phyloP scores from a whole-genome alignment of 2,329 filamentous ascomycete species.

The Xylaria sp. region DNA sequence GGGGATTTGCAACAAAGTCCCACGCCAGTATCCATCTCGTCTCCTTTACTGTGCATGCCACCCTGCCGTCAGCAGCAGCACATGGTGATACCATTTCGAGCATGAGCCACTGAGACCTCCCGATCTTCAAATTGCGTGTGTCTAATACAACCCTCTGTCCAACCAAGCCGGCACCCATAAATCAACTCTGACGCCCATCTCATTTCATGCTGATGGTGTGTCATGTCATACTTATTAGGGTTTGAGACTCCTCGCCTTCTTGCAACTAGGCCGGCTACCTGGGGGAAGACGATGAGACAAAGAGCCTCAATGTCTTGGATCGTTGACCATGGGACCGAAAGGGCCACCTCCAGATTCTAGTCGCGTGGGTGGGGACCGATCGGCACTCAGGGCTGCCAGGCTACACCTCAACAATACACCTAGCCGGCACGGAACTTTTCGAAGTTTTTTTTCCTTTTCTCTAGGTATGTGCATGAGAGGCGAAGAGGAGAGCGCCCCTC shows the following conservation, averaged over 20 bases:
- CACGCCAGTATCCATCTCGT: conserved; percentile 24
- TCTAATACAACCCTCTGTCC: conserved; percentile 19
- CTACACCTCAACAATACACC: conserved; percentile 3
- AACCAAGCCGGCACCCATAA: conserved; percentile 20
- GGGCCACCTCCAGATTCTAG: conserved; percentile 3
- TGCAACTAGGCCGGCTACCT: too few species aligned
- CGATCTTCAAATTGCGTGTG: conserved; percentile 23
- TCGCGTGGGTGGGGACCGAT: conserved; percentile 4
- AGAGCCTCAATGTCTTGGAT: conserved; percentile 20
- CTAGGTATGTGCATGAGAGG: conserved; percentile 25
- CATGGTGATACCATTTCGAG: conserved; percentile 27
- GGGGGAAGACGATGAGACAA: conserved; percentile 7
- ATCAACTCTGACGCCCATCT: conserved; percentile 21
- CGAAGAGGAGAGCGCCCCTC: conserved; percentile 17
- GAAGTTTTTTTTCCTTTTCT: too few species aligned
- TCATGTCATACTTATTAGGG: conserved; percentile 15
- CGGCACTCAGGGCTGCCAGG: conserved; percentile 4
- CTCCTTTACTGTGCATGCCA: conserved; percentile 31
- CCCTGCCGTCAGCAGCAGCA: conserved; percentile 30
- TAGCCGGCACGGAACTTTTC: conserved; percentile 12
- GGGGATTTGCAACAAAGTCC: conserved; percentile 22
- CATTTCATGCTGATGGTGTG: conserved; percentile 15
- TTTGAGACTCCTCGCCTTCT: not conserved
- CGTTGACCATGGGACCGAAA: conserved; percentile 11
- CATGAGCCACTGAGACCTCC: conserved; percentile 27